These are phyloP conservation scores for Dillenia turbinata DNA, from an alignment of 164 flowering plant genomes.

Conservation along the genomic window DNA sequence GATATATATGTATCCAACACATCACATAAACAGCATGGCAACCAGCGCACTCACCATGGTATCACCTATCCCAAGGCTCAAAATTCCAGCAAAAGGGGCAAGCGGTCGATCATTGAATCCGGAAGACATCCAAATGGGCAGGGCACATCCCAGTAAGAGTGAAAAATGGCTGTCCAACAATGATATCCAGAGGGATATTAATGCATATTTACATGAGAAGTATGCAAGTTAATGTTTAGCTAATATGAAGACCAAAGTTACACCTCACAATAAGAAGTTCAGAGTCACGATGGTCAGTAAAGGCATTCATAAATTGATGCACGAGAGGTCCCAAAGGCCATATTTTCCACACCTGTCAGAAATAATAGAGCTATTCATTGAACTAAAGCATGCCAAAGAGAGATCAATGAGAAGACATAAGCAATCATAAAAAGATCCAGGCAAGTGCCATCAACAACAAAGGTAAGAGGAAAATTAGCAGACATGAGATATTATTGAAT, in stretches of 20 bases:
- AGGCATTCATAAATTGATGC: conserved; percentile 93
- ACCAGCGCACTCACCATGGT: conserved; percentile 66
- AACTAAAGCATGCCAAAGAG: no score
- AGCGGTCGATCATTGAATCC: conserved; percentile 90
- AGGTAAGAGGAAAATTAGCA: no score
- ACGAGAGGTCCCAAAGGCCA: conserved; percentile 83
- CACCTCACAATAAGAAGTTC: conserved; percentile 89
- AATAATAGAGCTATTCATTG: conserved; percentile 10
- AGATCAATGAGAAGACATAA: no score
- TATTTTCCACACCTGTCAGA: conserved; percentile 86
- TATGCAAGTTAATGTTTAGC: not conserved
- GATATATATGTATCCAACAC: not conserved
- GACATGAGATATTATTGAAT: no score
- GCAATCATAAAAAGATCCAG: not conserved
- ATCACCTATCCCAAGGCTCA: conserved; percentile 98
- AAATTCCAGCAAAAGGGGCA: conserved; percentile 94
- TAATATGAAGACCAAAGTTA: conserved; percentile 3
- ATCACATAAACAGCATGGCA: not conserved
- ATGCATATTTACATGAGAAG: conserved; percentile 1
- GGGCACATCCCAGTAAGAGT: conserved; percentile 94
- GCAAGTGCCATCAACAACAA: not conserved
- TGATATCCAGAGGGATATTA: conserved; percentile 8
- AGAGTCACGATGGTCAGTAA: conserved; percentile 98
- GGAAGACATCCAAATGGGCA: conserved; percentile 94
- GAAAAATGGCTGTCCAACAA: conserved; percentile 76